A percentile compares a stretch with the other conserved stretches of the same genome.
Evolutionary conservation across 73 alveolate species (phyloP).

Genomic region (Symbiodinium natans): DNA sequence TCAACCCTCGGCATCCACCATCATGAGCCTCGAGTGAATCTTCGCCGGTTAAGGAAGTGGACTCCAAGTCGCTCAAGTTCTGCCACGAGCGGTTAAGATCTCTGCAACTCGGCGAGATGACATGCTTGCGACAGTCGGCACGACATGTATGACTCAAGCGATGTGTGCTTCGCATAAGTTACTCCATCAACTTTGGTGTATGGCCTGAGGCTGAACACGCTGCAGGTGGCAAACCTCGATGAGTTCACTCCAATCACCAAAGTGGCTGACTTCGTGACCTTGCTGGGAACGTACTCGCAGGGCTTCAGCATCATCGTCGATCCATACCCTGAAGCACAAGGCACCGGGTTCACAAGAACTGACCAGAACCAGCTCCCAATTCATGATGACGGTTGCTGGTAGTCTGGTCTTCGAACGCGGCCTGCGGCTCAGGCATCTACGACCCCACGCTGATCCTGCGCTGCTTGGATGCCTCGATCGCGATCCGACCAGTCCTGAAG

Average conservation of each 20-base stretch:
- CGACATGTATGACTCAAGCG: no score
- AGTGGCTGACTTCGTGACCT: constrained; percentile 96
- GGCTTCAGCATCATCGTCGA: constrained; percentile 97
- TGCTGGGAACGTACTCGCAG: constrained; percentile 96
- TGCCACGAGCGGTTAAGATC: constrained; percentile 96
- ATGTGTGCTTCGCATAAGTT: no score
- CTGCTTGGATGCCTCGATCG: constrained; percentile 97
- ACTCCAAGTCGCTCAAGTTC: constrained; percentile 95
- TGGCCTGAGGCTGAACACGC: constrained; percentile 95
- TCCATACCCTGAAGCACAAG: constrained; percentile 97
- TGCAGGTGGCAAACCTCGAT: constrained; percentile 95
- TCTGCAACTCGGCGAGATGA: background rate
- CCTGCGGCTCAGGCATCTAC: constrained; percentile 63
- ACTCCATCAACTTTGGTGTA: no score
- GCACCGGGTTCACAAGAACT: constrained; percentile 94
- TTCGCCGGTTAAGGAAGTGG: constrained; percentile 93
- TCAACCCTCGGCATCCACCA: no score
- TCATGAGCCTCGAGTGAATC: no score
- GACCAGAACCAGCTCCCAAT: constrained; percentile 95
- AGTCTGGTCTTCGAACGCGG: no score
- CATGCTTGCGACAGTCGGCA: no score
- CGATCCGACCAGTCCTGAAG: constrained; percentile 96
- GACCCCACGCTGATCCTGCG: constrained; percentile 83
- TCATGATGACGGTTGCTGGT: no score
- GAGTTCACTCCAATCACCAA: constrained; percentile 95